Evolutionary conservation across 2,329 filamentous ascomycete genomes (phyloP).

Genomic region (Ophiostoma tasmaniense): DNA sequence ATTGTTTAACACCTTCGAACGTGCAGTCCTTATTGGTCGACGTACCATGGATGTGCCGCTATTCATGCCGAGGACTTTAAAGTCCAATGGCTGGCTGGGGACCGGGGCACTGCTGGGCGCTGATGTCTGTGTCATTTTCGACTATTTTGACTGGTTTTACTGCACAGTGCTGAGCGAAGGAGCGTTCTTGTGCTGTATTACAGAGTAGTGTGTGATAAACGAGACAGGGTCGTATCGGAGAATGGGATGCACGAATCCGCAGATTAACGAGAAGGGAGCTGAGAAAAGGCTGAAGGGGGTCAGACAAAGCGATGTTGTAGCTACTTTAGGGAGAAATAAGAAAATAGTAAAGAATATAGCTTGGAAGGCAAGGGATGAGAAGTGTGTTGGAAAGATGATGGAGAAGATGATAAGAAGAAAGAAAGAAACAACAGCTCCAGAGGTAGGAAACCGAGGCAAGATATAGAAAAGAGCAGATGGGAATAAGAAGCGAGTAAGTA

Average conservation of each 20-base stretch:
- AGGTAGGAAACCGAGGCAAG: neutral
- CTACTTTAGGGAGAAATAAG: neutral
- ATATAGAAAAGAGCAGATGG: neutral
- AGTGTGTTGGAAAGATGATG: neutral
- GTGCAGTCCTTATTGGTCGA: neutral
- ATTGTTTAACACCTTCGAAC: neutral
- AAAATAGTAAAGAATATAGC: neutral
- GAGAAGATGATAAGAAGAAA: neutral
- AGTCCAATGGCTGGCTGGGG: constrained; percentile 31
- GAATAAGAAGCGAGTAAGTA: no score
- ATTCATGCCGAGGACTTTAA: constrained; percentile 48
- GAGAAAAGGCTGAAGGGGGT: neutral
- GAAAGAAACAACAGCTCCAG: neutral
- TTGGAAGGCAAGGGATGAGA: neutral
- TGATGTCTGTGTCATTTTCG: neutral
- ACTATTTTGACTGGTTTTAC: neutral
- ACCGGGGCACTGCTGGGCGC: neutral
- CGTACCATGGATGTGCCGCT: constrained; percentile 41
- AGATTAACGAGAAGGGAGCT: neutral
- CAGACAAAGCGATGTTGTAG: neutral
- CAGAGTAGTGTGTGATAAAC: neutral
- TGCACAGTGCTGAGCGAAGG: neutral
- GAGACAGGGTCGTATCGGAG: neutral
- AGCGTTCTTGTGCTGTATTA: neutral
- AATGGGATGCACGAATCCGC: neutral